Evolutionary conservation across 1,139 yeast species (phyloP).

Genomic region (Geotrichum fermentans): DNA sequence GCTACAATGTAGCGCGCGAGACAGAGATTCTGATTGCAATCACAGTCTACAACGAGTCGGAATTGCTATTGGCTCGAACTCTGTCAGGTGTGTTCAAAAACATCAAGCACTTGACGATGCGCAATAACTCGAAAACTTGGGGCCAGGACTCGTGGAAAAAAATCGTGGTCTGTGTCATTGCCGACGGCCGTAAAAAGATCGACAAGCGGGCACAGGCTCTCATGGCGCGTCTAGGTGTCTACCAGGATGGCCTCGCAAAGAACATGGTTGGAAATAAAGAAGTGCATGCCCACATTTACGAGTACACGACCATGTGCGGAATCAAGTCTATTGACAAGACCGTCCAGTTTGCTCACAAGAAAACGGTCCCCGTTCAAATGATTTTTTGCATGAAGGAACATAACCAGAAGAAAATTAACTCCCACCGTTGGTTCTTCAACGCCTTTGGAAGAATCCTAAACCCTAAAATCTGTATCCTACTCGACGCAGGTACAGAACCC

Average conservation of each 20-base stretch:
- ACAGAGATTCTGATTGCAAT: slow-evolving; percentile 72
- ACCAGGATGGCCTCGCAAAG: slow-evolving; percentile 79
- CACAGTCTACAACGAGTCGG: slow-evolving; percentile 80
- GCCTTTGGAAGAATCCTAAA: slow-evolving; percentile 67
- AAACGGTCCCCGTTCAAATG: slow-evolving; percentile 56
- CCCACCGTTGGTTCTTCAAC: slow-evolving; percentile 83
- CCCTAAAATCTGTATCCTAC: slow-evolving; percentile 65
- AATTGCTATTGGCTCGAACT: slow-evolving; percentile 63
- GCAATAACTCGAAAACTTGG: slow-evolving; percentile 45
- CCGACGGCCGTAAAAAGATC: slow-evolving; percentile 70
- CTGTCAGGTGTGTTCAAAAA: slow-evolving; percentile 74
- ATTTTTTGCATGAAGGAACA: slow-evolving; percentile 73
- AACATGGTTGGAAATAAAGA: slow-evolving; percentile 64
- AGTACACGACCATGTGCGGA: slow-evolving; percentile 74
- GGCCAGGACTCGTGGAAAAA: slow-evolving; percentile 80
- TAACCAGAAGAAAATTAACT: slow-evolving; percentile 69
- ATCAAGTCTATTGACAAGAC: slow-evolving; percentile 57
- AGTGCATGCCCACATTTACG: slow-evolving; percentile 71
- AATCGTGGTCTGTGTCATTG: slow-evolving; percentile 65
- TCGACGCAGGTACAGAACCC: slow-evolving; percentile 81
- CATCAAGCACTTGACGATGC: slow-evolving; percentile 48
- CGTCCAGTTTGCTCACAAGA: slow-evolving; percentile 44
- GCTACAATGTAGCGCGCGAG: slow-evolving; percentile 60
- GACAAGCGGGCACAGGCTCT: slow-evolving; percentile 61
- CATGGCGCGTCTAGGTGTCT: slow-evolving; percentile 67